phyloP scores from a whole-genome alignment of 345 rosid genomes.

The Carallia brachiata region DNA sequence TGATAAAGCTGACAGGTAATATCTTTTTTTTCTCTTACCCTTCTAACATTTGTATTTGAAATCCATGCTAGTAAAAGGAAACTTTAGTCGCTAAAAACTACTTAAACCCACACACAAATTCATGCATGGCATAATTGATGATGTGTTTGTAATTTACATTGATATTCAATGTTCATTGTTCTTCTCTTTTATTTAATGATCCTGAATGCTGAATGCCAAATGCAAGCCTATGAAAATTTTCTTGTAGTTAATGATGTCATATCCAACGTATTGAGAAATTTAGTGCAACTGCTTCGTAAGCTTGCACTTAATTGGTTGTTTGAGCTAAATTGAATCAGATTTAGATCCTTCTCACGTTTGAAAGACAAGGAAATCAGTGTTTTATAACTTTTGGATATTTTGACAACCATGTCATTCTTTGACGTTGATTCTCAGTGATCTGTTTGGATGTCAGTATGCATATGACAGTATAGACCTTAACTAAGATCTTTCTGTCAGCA shows the following conservation, averaged over 20 bases:
- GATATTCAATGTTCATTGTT: neutral
- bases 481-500: neutral
- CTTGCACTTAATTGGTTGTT: no score
- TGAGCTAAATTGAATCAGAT: no score
- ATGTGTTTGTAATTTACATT: neutral
- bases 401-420: neutral
- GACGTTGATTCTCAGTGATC: neutral
- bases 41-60: neutral
- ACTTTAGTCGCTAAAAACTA: neutral
- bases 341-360: no score
- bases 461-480: neutral
- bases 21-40: neutral
- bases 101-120: neutral
- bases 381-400: neutral
- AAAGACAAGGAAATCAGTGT: neutral
- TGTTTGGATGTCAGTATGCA: neutral
- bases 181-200: neutral
- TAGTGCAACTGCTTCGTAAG: neutral
- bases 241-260: no score
- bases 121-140: neutral
- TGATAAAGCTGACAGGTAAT: constrained; percentile 3
- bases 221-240: no score
- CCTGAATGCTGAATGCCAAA: neutral
- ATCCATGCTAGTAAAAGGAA: neutral
- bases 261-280: neutral